Base-by-base conservation (phyloP, 2,329 filamentous ascomycete species). In the Phyllosticta capitalensis region DNA sequence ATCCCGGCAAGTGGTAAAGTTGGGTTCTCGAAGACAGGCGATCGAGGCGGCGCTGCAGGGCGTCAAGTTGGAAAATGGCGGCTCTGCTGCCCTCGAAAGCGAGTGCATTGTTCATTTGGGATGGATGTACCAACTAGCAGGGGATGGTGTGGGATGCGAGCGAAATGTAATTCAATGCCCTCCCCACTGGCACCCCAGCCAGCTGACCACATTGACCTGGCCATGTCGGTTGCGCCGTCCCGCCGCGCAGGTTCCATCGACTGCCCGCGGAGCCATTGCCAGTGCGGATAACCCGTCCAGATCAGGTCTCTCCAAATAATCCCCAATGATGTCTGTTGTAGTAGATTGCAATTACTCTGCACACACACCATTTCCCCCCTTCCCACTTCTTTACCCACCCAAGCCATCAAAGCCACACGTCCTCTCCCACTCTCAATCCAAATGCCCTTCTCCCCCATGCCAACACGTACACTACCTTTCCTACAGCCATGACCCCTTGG, bases 1-100 rank as follows among this genome's bases (percentile, higher is more conserved):
- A 64, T 59, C 67, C 69, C 70, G 67, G 69, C 67, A 69, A 64
- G 71, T 70, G 70, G 65, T 55, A 62, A 61, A 62, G 58, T 38
- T 21, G 71, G 67, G 70, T 70, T 67, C 66, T 62, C 52, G 58
- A 58, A 62, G 61, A 50, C 28, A 22, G 33, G 49, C 53, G 58
- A 56, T 60, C 49, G 54, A 60, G 57, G 58, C 56, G 56, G 51
- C 52, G 52, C 57, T 55, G 56, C 56, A 58, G 56, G 56, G 56
- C 38, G 56, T 50, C n/a, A 17, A 6, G 17, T 45, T 54, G 38
- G 38, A 54, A 54, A 59, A 21, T 26, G 52, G 52, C 56, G 51
- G 9, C 33, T 38, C 33, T 38, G 33, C 33, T 12, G 4, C 14
- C 10, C 33, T 38, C 33, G 4, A 38, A 38, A 12, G 38, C 38